These are phyloP conservation scores for Neoconidiobolus thromboides DNA, from an alignment of 371 early-diverging fungal species.

Conservation along the genomic window DNA sequence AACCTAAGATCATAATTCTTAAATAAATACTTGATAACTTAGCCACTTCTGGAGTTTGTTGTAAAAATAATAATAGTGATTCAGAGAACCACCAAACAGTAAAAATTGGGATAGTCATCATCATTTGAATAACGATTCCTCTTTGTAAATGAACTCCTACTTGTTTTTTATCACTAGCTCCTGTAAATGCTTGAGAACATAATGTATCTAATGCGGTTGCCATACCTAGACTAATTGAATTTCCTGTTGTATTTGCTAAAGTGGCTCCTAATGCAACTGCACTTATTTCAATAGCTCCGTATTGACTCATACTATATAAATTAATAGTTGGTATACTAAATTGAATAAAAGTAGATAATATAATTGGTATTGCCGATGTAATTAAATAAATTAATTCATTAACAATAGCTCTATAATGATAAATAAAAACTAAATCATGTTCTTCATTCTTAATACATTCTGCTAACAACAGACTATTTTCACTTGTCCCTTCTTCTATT, in stretches of 20 bases:
- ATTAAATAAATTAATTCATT: too few relatives aligned
- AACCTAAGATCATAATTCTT: conserved; percentile 40
- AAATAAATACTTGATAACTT: conserved; percentile 35
- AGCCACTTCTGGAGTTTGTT: conserved; percentile 30
- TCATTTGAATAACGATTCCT: conserved; percentile 40
- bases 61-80: conserved; percentile 24
- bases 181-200: conserved; percentile 72
- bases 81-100: conserved; percentile 52
- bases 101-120: conserved; percentile 45
- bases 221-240: conserved; percentile 54
- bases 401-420: too few relatives aligned
- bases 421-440: too few relatives aligned
- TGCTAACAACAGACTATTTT: too few relatives aligned
- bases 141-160: conserved; percentile 70
- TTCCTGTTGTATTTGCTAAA: conserved; percentile 64
- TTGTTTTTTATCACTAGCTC: conserved; percentile 36
- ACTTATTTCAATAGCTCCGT: conserved; percentile 5
- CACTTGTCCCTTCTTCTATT: too few relatives aligned
- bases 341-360: too few relatives aligned
- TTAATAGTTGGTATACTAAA: too few relatives aligned
- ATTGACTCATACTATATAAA: too few relatives aligned
- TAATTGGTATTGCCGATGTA: too few relatives aligned
- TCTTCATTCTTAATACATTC: too few relatives aligned
- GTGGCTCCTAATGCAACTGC: conserved; percentile 9
- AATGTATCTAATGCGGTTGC: conserved; percentile 75